A percentile compares a stretch with the other conserved stretches of the same genome.
Evolutionary conservation across 1,139 yeast genomes (phyloP).

Genomic region (Arxiozyma heterogenica): DNA sequence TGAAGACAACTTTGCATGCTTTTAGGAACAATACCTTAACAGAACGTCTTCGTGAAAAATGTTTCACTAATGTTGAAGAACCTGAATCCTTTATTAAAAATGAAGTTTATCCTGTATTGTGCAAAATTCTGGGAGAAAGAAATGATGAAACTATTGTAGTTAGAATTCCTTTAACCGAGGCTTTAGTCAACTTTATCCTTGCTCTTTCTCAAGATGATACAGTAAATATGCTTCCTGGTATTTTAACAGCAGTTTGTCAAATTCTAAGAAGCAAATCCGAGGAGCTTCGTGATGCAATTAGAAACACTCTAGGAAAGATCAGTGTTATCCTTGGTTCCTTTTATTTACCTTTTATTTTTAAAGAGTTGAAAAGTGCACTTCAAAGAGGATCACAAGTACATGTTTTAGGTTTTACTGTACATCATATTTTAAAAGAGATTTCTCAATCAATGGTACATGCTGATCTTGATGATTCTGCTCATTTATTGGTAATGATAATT

Average conservation of each 20-base stretch:
- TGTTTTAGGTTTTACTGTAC: conserved; percentile 81
- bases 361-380: conserved; percentile 70
- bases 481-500: conserved; percentile 54
- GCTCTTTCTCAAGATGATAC: conserved; percentile 53
- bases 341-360: conserved; percentile 64
- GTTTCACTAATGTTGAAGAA: conserved; percentile 36
- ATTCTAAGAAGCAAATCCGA: conserved; percentile 79
- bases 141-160: conserved; percentile 70
- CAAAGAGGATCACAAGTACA: conserved; percentile 90
- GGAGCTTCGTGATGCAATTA: conserved; percentile 77
- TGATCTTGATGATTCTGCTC: conserved; percentile 63
- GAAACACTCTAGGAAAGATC: conserved; percentile 66
- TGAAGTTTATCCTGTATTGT: conserved; percentile 56
- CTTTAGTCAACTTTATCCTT: conserved; percentile 60
- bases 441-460: conserved; percentile 47
- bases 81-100: conserved; percentile 46
- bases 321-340: conserved; percentile 58
- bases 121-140: conserved; percentile 49
- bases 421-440: conserved; percentile 54
- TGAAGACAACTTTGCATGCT: conserved; percentile 31
- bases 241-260: conserved; percentile 78
- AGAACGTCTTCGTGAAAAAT: conserved; percentile 21
- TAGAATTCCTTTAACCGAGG: conserved; percentile 76
- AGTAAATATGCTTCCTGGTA: conserved; percentile 62
- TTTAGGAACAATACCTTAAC: conserved; percentile 13